phyloP scores from a whole-genome alignment of 441 rosid genomes.

The Raphanus hybrid region DNA sequence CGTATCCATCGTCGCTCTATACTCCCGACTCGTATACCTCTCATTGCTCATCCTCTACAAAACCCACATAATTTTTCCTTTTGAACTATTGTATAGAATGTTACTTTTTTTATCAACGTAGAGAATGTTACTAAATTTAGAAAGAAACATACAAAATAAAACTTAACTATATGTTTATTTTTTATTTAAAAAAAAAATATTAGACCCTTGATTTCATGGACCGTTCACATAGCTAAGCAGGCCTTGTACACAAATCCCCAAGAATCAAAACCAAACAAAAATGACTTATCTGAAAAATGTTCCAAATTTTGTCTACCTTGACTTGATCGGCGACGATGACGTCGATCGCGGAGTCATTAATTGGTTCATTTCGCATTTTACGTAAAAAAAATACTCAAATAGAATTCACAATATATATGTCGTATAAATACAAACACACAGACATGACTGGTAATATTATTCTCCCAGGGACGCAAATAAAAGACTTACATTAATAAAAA shows the following conservation, averaged over 20 bases:
- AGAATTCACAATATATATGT: too few species aligned
- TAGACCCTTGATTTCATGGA: not conserved
- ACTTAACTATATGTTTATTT: not conserved
- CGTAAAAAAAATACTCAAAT: too few species aligned
- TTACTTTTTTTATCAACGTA: too few species aligned
- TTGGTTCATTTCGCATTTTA: too few species aligned
- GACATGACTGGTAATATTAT: too few species aligned
- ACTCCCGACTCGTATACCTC: conserved; percentile 44
- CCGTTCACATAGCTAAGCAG: too few species aligned
- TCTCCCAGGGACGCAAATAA: too few species aligned
- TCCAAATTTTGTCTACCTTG: too few species aligned
- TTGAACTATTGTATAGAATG: not conserved
- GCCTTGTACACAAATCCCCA: not conserved
- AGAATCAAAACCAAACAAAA: not conserved
- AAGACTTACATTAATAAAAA: too few species aligned
- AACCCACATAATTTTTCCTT: not conserved
- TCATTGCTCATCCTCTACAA: conserved; percentile 62
- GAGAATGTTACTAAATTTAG: not conserved
- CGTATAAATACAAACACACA: too few species aligned
- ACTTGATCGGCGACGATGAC: too few species aligned
- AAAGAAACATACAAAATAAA: not conserved
- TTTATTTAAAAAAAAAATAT: not conserved
- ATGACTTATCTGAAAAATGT: not conserved
- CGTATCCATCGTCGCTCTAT: conserved; percentile 48
- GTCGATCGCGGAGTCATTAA: too few species aligned